These are phyloP conservation scores for Aspergillus clavatus DNA, from an alignment of 2,329 filamentous ascomycete species.

Conservation along the genomic window DNA sequence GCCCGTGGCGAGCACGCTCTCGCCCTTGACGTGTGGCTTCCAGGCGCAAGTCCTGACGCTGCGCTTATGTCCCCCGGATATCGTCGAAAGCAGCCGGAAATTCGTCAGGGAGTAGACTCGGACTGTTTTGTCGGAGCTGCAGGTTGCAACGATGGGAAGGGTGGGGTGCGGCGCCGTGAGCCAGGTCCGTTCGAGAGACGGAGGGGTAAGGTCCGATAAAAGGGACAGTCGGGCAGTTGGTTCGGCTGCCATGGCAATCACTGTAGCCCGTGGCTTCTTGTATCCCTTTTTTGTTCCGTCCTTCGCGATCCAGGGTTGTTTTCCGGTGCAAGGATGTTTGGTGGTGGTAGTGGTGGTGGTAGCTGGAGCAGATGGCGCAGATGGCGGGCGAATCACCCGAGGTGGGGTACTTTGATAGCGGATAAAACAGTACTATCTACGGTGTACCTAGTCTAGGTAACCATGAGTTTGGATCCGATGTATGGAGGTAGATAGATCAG, in stretches of 20 bases:
- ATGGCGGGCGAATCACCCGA: too few species aligned
- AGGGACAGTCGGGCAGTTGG: conserved; percentile 27
- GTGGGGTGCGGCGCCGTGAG: conserved; percentile 77
- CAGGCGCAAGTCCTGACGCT: conserved; percentile 82
- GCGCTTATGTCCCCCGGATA: conserved; percentile 84
- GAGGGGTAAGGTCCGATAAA: conserved; percentile 51
- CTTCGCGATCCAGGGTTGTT: too few species aligned
- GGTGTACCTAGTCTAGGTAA: too few species aligned
- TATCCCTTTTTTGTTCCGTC: background rate
- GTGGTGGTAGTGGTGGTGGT: too few species aligned
- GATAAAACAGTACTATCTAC: too few species aligned
- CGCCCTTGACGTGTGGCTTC: conserved; percentile 67
- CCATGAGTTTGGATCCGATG: too few species aligned
- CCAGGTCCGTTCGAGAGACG: conserved; percentile 67
- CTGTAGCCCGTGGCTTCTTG: background rate
- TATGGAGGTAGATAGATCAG: too few species aligned
- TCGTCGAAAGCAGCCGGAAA: conserved; percentile 70
- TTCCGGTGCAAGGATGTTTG: too few species aligned
- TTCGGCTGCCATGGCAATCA: conserved; percentile 1
- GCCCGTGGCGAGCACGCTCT: conserved; percentile 80
- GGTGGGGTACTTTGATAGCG: too few species aligned
- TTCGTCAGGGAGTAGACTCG: conserved; percentile 83
- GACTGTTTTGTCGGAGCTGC: conserved; percentile 78
- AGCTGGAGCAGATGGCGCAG: too few species aligned
- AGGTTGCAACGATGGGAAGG: conserved; percentile 81